Evolutionary conservation across 805 yeast genomes (phyloP), one percentile per base, ranked within the genome.

Genomic region (Yarrowia bubula): DNA sequence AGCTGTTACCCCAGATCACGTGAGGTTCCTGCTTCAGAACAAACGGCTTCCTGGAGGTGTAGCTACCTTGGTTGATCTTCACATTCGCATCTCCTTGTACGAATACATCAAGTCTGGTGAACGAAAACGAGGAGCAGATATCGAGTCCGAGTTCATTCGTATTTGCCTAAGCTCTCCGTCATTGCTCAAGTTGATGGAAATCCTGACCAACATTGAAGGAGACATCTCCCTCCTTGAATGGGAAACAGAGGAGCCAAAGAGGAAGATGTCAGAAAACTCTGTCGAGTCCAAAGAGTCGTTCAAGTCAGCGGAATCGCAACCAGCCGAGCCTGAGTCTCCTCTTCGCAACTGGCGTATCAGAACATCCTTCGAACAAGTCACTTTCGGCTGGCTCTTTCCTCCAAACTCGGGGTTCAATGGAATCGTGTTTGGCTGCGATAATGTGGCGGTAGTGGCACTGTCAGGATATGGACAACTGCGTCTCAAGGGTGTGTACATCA

Each of bases 371-470:
- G 61, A 86, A 69, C 83, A 87, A 68, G 79, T 89, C 66, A 88
- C 96, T 67, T 66, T 88, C 38, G 96, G 97, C 0, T 90, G 96
- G 92, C 72, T 88, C 4, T 88, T 88, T 15, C 51, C 50, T 9
- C 42, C 39, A 8, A 43, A 58, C 43, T 58, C 64, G n/a, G 64
- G 51, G 4, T 58, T 42, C 64, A 58, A 91, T 0, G 97, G 97
- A 10, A 71, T 90, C n/a, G 86, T 89, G 42, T 67, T 85, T 35
- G 98, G 98, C 0, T 90, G 88, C 65, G 90, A 89, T 68, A 77
- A 86, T 15, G 83, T 90, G 18, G 88, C 86, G 67, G 85, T 90
- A 1, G 83, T 86, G 0, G 81, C 86, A 22, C 86, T 86, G 51
- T 82, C 83, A 15, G 79, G 78, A 8, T 75, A 84, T 44, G 96